Evolutionary conservation across 306 rosid genomes (phyloP), one percentile per base, ranked within the genome.

Genomic region (Acacia acuminata): DNA sequence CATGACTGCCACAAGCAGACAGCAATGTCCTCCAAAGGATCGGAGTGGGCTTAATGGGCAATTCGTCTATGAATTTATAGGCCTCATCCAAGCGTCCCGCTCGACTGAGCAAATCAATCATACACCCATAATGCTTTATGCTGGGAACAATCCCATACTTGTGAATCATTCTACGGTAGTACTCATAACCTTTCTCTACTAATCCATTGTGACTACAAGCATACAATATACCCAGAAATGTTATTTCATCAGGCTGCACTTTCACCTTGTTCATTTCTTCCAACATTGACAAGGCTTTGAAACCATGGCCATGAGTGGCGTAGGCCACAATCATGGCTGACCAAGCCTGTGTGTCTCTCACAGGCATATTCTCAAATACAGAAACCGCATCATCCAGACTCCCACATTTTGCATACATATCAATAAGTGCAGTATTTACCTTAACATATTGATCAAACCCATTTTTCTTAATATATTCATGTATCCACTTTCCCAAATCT

Each of bases 141-240:
- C 89, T 79, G 0, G 94, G 97, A 80, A 84, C 74, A 82, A 93
- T 86, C 58, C 92, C 90, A 79, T 89, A 89, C 77, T 79, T 83
- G 66, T 83, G 76, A 25, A 75, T 83, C 98, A 94, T 94, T 53
- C 87, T 76, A 82, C 51, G 70, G 80, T 93, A 94, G 82, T 86
- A 93, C 58, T 82, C 60, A 69, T 74, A 84, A 65, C 94, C 97
- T 86, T 93, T 88, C 79, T 89, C 90, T 16, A 93, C 91, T 51
- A 93, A 76, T 38, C 98, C 98, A 44, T 87, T 85, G 84, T 93
- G 98, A 86, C 93, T 94, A 67, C 98, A 94, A 3, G 97, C 96
- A 73, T 90, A 89, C 75, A 94, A 84, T 51, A 94, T 79, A 30
- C 93, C 96, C 66, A 94, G 80, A 84, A 90, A 90, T 2, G 94